Conservation (phyloP, 805 yeast species). For the Myxozyma neotropica region DNA sequence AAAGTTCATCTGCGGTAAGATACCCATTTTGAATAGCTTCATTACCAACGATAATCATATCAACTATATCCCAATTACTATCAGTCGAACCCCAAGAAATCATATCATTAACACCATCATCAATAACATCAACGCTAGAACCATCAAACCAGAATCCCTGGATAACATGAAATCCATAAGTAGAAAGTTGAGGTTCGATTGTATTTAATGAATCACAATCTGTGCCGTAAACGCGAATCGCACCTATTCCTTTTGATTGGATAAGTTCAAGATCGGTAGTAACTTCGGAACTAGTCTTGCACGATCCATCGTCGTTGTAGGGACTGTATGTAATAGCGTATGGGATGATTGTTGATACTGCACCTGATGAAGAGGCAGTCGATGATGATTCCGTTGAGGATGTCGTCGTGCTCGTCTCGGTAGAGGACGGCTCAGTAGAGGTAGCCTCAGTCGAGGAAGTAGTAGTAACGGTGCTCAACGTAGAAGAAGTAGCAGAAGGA, state of each 20-base stretch:
- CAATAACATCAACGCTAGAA: conserved; percentile 71
- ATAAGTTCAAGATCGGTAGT: conserved; percentile 61
- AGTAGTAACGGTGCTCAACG: neutral
- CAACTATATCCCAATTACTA: conserved; percentile 66
- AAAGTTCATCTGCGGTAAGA: conserved; percentile 62
- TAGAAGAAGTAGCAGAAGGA: neutral
- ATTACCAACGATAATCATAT: conserved; percentile 79
- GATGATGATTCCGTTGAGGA: conserved; percentile 8
- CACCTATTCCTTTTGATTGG: conserved; percentile 59
- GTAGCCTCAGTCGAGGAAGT: neutral
- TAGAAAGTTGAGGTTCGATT: conserved; percentile 9
- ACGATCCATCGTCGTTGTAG: conserved; percentile 58
- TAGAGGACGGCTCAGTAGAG: neutral
- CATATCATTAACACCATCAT: conserved; percentile 56
- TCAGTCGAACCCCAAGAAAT: conserved; percentile 56
- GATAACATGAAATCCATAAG: conserved; percentile 64
- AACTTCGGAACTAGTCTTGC: conserved; percentile 66
- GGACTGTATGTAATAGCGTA: conserved; percentile 50
- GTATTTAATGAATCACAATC: conserved; percentile 76
- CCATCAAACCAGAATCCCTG: conserved; percentile 83
- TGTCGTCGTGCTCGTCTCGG: too few species aligned
- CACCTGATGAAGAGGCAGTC: conserved; percentile 6
- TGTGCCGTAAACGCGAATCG: conserved; percentile 80
- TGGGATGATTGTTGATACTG: conserved; percentile 25
- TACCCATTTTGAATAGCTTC: conserved; percentile 76